Conservation (phyloP, 192 early-diverging fungal genomes). For the Gorgonomyces haynaldii region DNA sequence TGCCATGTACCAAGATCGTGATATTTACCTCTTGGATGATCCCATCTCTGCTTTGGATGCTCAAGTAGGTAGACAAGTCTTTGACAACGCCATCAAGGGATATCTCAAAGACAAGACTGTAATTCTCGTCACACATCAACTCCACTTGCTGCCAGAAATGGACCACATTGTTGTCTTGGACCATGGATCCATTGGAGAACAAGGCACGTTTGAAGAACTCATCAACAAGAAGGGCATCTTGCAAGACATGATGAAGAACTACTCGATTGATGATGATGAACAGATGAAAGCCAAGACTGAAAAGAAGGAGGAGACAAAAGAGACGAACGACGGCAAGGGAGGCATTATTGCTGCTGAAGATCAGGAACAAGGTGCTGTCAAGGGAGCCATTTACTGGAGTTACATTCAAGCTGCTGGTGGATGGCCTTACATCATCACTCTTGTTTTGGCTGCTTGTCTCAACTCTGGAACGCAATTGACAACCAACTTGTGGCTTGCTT, state of each 20-base stretch:
- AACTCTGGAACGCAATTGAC: constrained; percentile 1
- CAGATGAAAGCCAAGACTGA: neutral
- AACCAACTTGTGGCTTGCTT: constrained; percentile 11
- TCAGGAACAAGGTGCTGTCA: constrained; percentile 10
- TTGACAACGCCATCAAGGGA: constrained; percentile 24
- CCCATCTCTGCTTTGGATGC: constrained; percentile 55
- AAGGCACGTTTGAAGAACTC: constrained; percentile 19
- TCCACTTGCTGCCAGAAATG: constrained; percentile 54
- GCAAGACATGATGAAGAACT: constrained; percentile 14
- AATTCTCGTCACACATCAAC: constrained; percentile 62
- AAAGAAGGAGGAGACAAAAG: constrained; percentile 11
- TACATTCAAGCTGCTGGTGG: constrained; percentile 9
- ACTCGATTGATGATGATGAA: constrained; percentile 5
- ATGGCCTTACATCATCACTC: neutral
- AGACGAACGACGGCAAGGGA: constrained; percentile 19
- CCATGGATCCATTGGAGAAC: constrained; percentile 49
- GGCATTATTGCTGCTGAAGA: constrained; percentile 14
- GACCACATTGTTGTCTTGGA: constrained; percentile 61
- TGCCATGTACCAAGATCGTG: constrained; percentile 11
- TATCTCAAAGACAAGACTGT: constrained; percentile 59
- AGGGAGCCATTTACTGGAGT: neutral
- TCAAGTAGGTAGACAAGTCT: constrained; percentile 17
- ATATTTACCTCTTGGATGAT: constrained; percentile 42
- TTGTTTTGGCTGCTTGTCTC: constrained; percentile 3
- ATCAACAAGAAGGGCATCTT: constrained; percentile 11